Conservation (phyloP, 768 basidiomycete genomes). For the Podaxis rugospora region DNA sequence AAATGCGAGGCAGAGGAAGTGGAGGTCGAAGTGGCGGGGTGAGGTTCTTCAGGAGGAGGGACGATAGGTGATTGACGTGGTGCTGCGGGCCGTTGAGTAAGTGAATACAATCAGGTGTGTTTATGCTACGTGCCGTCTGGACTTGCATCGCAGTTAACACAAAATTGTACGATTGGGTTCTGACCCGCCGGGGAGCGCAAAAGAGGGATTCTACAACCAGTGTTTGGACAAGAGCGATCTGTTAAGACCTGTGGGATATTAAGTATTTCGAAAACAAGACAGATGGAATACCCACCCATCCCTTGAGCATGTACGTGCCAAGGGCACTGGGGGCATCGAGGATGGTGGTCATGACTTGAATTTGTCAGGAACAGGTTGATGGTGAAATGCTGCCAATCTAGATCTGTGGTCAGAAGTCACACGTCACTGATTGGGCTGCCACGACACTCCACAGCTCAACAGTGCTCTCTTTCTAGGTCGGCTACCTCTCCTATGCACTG, state of each 20-base stretch:
- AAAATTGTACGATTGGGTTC: conserved; percentile 45
- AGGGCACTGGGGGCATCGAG: conserved; percentile 57
- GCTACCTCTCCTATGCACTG: conserved; percentile 38
- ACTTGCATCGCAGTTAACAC: conserved; percentile 57
- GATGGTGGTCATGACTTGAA: conserved; percentile 41
- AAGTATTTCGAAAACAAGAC: background rate
- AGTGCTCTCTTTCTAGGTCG: conserved; percentile 6
- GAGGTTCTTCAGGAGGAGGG: conserved; percentile 4
- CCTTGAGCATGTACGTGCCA: conserved; percentile 70
- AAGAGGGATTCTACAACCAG: conserved; percentile 62
- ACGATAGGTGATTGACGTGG: background rate
- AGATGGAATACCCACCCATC: conserved; percentile 54
- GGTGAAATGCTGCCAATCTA: conserved; percentile 6
- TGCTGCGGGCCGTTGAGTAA: background rate
- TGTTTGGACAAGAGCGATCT: conserved; percentile 54
- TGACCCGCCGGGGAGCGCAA: conserved; percentile 61
- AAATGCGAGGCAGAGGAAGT: conserved; percentile 44
- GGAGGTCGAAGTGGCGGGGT: conserved; percentile 30
- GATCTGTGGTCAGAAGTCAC: conserved; percentile 16
- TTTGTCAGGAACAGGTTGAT: background rate
- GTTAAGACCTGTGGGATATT: conserved; percentile 49
- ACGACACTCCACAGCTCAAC: conserved; percentile 12
- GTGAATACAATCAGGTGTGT: background rate
- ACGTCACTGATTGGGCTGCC: conserved; percentile 14
- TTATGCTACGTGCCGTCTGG: conserved; percentile 25